phyloP scores from a whole-genome alignment of 1,284 basidiomycete genomes.

The Leccinum pachyderme region DNA sequence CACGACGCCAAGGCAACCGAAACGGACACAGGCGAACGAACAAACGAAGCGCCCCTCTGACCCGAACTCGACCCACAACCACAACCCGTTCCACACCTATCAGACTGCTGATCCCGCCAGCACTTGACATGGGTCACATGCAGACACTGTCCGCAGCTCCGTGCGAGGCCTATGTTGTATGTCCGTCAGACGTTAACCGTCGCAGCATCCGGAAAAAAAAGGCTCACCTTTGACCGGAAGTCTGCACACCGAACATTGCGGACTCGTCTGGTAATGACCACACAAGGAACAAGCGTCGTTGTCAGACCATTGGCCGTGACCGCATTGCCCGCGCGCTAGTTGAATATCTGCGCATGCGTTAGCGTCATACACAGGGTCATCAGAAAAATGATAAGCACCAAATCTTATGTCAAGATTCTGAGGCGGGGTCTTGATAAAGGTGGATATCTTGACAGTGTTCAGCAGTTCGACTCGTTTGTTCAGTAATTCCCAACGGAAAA shows the following conservation, averaged over 20 bases:
- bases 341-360: conserved; percentile 34
- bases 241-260: conserved; percentile 71
- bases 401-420: conserved; percentile 34
- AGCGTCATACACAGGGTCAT: neutral
- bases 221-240: conserved; percentile 73
- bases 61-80: conserved; percentile 34
- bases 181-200: neutral
- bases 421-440: conserved; percentile 26
- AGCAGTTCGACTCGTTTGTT: conserved; percentile 69
- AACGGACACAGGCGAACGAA: conserved; percentile 14
- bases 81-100: conserved; percentile 61
- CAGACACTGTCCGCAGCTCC: conserved; percentile 61
- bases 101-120: conserved; percentile 48
- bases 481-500: conserved; percentile 68
- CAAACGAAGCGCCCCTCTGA: conserved; percentile 5
- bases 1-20: conserved; percentile 2
- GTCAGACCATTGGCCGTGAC: conserved; percentile 32
- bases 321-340: conserved; percentile 40
- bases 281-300: conserved; percentile 51
- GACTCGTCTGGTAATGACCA: conserved; percentile 40
- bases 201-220: neutral
- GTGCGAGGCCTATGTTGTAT: conserved; percentile 56
- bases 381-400: conserved; percentile 34
- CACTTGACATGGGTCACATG: conserved; percentile 71
- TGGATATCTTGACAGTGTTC: conserved; percentile 49